These are phyloP conservation scores for Triticum urartu DNA, from an alignment of 176 grass and related monocot genomes.

Conservation along the genomic window DNA sequence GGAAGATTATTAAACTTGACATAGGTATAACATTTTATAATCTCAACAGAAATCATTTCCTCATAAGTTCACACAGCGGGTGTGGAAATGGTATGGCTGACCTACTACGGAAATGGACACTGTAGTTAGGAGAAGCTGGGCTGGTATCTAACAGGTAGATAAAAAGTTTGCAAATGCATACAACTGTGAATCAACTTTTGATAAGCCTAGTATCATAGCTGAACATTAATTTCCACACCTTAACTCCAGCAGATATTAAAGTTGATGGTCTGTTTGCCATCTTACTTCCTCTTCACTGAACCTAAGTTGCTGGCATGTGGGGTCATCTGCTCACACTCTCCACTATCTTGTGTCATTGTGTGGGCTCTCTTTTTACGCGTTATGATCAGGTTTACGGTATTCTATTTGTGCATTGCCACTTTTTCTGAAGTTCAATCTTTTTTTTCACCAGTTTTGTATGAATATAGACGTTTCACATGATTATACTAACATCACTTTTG, in stretches of 20 bases:
- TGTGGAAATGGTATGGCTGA: slow-evolving; percentile 14
- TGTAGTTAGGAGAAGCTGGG: neutral
- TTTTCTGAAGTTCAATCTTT: neutral
- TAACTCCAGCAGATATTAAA: neutral
- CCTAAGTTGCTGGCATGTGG: neutral
- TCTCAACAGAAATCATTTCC: neutral
- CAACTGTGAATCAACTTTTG: neutral
- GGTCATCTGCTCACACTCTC: neutral
- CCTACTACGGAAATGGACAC: slow-evolving; percentile 5
- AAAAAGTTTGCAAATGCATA: neutral
- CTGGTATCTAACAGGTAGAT: neutral
- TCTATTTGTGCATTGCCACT: neutral
- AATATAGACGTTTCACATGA: neutral
- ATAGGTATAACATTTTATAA: neutral
- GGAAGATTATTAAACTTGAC: slow-evolving; percentile 5
- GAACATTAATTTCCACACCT: neutral
- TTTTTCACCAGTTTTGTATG: neutral
- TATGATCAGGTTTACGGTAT: neutral
- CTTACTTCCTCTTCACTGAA: neutral
- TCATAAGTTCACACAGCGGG: neutral
- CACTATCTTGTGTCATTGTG: neutral
- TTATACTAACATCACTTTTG: neutral
- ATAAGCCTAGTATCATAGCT: neutral
- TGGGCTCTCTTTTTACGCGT: neutral
- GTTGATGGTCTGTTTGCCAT: neutral